phyloP scores from a whole-genome alignment of 352 stramenopile species.

The Phytophthora tubulina region DNA sequence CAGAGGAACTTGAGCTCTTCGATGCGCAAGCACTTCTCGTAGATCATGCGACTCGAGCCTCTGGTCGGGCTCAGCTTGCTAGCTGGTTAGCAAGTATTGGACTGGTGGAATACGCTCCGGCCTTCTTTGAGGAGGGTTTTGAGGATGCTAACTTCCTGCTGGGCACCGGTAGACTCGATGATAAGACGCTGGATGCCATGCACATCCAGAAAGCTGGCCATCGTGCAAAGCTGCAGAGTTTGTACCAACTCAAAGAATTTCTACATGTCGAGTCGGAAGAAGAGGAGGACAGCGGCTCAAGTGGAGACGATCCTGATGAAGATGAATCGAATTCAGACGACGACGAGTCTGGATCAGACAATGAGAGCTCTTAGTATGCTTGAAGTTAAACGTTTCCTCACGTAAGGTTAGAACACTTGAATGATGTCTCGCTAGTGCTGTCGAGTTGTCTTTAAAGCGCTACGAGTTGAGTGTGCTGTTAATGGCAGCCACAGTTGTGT shows the following conservation, averaged over 20 bases:
- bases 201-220: conserved; percentile 76
- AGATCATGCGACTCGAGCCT: conserved; percentile 45
- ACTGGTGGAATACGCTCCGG: conserved; percentile 64
- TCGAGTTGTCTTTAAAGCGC: neutral
- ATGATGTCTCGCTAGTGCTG: conserved; percentile 14
- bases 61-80: conserved; percentile 46
- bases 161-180: conserved; percentile 46
- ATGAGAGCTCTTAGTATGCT: conserved; percentile 32
- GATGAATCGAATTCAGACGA: conserved; percentile 33
- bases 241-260: conserved; percentile 77
- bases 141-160: conserved; percentile 77
- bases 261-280: conserved; percentile 37
- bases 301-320: conserved; percentile 32
- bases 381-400: conserved; percentile 29
- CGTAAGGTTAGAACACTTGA: conserved; percentile 17
- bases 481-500: conserved; percentile 74
- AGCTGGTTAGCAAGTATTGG: conserved; percentile 81
- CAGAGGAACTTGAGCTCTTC: conserved; percentile 46
- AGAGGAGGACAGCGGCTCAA: conserved; percentile 41
- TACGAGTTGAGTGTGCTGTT: conserved; percentile 60
- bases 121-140: conserved; percentile 65
- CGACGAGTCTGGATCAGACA: conserved; percentile 38
- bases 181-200: conserved; percentile 66
- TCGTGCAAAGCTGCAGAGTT: conserved; percentile 65
- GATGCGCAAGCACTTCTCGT: conserved; percentile 50